These are phyloP conservation scores for Priceomyces medius DNA, from an alignment of 805 yeast genomes.

Conservation along the genomic window DNA sequence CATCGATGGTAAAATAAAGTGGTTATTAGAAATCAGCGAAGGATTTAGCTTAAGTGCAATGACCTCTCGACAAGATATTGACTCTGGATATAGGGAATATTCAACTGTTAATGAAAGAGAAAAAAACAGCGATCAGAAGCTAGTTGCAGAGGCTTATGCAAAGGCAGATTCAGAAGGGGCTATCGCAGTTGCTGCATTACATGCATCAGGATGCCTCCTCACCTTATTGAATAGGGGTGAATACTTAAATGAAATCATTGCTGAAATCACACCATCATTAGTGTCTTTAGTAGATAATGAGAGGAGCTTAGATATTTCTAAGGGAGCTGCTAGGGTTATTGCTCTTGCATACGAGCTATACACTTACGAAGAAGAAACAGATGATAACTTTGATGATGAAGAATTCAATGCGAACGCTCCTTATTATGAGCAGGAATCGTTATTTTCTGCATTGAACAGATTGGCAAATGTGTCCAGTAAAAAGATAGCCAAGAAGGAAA, in stretches of 20 bases:
- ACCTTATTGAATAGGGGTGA: constrained; percentile 46
- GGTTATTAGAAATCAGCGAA: constrained; percentile 47
- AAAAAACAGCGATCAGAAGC: constrained; percentile 32
- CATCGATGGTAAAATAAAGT: constrained; percentile 43
- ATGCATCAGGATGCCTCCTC: constrained; percentile 46
- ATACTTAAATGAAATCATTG: constrained; percentile 39
- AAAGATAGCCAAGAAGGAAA: constrained; percentile 60
- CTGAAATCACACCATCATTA: constrained; percentile 39
- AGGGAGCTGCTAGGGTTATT: constrained; percentile 55
- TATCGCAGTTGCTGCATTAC: constrained; percentile 44
- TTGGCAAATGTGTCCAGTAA: constrained; percentile 55
- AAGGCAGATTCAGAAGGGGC: constrained; percentile 32
- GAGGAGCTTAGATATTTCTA: constrained; percentile 44
- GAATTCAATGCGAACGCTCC: constrained; percentile 50
- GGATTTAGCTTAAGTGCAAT: constrained; percentile 31
- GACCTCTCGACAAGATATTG: constrained; percentile 29
- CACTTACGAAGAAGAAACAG: constrained; percentile 42
- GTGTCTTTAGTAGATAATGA: constrained; percentile 44
- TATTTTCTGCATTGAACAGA: constrained; percentile 39
- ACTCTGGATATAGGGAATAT: constrained; percentile 43
- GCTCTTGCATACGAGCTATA: constrained; percentile 57
- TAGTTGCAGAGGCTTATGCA: constrained; percentile 31
- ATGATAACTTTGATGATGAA: constrained; percentile 34
- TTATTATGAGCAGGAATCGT: constrained; percentile 51
- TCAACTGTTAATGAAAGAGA: constrained; percentile 41